Percentiles rank a stretch among this genome's conserved stretches.
phyloP scores from a whole-genome alignment of 805 yeast genomes.

The Suhomyces sp. region DNA sequence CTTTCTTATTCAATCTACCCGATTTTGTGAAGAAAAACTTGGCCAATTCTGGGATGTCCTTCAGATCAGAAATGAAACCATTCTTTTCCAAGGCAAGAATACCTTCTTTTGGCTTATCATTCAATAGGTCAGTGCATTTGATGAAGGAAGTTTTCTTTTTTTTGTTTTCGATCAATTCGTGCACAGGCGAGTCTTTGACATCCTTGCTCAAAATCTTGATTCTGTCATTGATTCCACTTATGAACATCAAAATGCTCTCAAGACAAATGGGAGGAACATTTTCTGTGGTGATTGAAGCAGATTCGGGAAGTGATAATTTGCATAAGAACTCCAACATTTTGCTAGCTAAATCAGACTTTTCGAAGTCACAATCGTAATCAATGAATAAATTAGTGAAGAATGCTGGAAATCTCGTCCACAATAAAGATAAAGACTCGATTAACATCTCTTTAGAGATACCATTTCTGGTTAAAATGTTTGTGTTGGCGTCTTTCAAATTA shows the following conservation, averaged over 20 bases:
- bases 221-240: conserved; percentile 59
- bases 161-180: conserved; percentile 41
- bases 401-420: conserved; percentile 77
- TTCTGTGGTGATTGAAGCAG: conserved; percentile 74
- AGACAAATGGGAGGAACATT: conserved; percentile 91
- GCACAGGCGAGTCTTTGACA: conserved; percentile 12
- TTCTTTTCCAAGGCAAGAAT: conserved; percentile 59
- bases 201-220: conserved; percentile 29
- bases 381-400: conserved; percentile 76
- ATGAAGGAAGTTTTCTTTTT: conserved; percentile 71
- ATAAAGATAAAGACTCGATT: conserved; percentile 76
- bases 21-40: conserved; percentile 73
- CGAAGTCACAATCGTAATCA: conserved; percentile 87
- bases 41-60: conserved; percentile 65
- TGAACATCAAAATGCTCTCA: conserved; percentile 76
- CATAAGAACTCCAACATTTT: conserved; percentile 69
- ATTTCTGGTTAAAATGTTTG: conserved; percentile 17
- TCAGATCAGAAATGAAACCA: conserved; percentile 52
- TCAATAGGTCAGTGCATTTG: conserved; percentile 70
- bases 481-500: conserved; percentile 21
- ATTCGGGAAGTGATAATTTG: conserved; percentile 78
- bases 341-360: conserved; percentile 72
- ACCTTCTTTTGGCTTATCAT: conserved; percentile 77
- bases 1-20: conserved; percentile 80
- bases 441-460: conserved; percentile 68